Base-by-base conservation (phyloP, 352 stramenopile genomes). In the Phytophthora pinifolia region DNA sequence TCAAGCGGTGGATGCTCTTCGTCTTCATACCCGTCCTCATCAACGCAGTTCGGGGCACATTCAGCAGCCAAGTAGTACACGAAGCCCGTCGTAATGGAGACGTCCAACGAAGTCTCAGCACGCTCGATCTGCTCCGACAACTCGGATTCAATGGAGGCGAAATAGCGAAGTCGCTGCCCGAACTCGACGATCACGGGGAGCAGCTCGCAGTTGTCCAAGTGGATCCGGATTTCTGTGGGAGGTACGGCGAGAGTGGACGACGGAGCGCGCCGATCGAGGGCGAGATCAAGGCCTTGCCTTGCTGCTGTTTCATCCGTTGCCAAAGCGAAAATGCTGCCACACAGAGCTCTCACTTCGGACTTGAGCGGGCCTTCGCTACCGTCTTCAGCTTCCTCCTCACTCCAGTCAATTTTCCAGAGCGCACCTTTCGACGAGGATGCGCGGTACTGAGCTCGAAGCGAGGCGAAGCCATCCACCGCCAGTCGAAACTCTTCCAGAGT, bases 11-110 rank as follows among this genome's bases (percentile, higher is more conserved):
- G 36, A 46, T 29, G 34, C 9, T 33, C n/a, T 18, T 46, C 43
- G 1, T 35, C 31, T 58, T 56, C 39, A 37, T 33, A 36, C 33
- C 36, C 57, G 36, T 49, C 29, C n/a, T 54, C 46, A 34, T 63
- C 57, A n/a, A 49, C 22, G 12, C 36, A 31, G 15, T 51, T 66
- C 9, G 66, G 56, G 9, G 47, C 25, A 35, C 81, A 81, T 44
- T 89, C 65, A 0, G 76, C 76, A 27, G 83, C 61, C 50, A 86
- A 56, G 41, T 76, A 81, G 29, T 88, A 60, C 1, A 87, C 75
- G 27, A 74, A 70, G 2, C 81, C 78, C 22, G 81, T 89, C 2
- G 78, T 83, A 25, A 89, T 73, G 0, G 81, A 91, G 13, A 89
- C 54, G 17, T 75, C 75, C 34, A 86, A 47, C 0, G 72, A 64